Conservation (phyloP, 345 rosid species). For the Sonneratia alba region DNA sequence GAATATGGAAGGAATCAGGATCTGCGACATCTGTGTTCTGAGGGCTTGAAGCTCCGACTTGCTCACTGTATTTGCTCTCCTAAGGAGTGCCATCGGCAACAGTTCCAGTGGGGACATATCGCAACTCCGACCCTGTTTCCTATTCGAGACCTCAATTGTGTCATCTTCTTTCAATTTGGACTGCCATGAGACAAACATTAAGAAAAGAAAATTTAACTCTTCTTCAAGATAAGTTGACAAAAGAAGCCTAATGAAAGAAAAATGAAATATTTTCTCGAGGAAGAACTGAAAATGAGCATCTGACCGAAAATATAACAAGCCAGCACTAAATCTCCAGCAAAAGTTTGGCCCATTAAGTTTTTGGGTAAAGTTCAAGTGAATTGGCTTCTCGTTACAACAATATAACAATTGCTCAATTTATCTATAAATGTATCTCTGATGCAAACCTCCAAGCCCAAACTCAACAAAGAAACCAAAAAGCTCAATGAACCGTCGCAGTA, state of each 20-base stretch:
- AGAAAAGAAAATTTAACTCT: neutral
- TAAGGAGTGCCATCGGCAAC: constrained; percentile 2
- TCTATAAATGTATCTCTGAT: neutral
- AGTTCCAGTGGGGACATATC: neutral
- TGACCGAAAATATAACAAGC: neutral
- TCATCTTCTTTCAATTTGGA: neutral
- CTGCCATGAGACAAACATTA: neutral
- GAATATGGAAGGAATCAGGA: constrained; percentile 63
- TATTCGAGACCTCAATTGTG: neutral
- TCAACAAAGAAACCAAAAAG: neutral
- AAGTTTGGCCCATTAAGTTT: neutral
- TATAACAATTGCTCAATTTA: neutral
- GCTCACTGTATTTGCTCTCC: constrained; percentile 6
- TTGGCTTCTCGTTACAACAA: neutral
- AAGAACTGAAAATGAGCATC: neutral
- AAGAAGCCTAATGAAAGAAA: too few relatives aligned
- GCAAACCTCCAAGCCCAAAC: neutral
- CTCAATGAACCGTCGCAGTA: too few relatives aligned
- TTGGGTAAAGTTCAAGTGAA: neutral
- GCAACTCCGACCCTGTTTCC: neutral
- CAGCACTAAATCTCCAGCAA: neutral
- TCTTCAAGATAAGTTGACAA: too few relatives aligned
- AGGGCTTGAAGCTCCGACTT: constrained; percentile 24
- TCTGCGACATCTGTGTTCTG: constrained; percentile 32
- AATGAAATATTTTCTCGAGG: neutral